Conservation (phyloP, 129 eudicot genomes). For the Oenanthe sinensis region DNA sequence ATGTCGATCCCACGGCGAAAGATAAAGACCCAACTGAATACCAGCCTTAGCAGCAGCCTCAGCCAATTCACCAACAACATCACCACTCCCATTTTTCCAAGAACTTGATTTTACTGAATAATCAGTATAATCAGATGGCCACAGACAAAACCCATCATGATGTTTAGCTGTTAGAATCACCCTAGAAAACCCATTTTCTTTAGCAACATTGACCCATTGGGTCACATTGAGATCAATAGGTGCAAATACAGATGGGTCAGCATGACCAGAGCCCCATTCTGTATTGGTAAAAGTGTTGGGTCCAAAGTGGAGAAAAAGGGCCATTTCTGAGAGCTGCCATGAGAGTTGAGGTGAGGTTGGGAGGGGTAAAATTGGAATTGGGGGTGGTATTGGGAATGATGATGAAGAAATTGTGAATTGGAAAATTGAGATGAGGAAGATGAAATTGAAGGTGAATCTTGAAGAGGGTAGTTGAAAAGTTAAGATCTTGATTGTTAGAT, state of each 20-base stretch:
- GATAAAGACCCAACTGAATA: constrained; percentile 71
- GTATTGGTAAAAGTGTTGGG: constrained; percentile 83
- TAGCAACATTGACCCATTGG: constrained; percentile 79
- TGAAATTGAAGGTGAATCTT: constrained; percentile 12
- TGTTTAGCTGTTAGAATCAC: constrained; percentile 80
- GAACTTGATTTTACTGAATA: constrained; percentile 59
- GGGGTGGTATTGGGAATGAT: constrained; percentile 54
- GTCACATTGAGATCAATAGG: constrained; percentile 47
- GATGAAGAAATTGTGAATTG: constrained; percentile 12
- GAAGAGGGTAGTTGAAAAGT: constrained; percentile 7
- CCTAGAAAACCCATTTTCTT: constrained; percentile 57
- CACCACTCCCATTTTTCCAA: constrained; percentile 73
- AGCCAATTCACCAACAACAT: constrained; percentile 72
- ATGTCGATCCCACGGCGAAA: constrained; percentile 95
- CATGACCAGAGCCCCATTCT: constrained; percentile 83
- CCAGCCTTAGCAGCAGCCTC: constrained; percentile 59
- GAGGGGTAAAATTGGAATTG: constrained; percentile 73
- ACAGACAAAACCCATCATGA: constrained; percentile 88
- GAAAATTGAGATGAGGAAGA: constrained; percentile 14
- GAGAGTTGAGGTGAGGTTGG: constrained; percentile 62
- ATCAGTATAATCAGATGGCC: constrained; percentile 84
- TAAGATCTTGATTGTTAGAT: background rate
- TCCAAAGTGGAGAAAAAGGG: constrained; percentile 90
- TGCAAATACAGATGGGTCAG: constrained; percentile 55
- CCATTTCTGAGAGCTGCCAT: constrained; percentile 81